Base-by-base conservation (phyloP, 2,329 filamentous ascomycete species). In the Fusarium anthophilum region DNA sequence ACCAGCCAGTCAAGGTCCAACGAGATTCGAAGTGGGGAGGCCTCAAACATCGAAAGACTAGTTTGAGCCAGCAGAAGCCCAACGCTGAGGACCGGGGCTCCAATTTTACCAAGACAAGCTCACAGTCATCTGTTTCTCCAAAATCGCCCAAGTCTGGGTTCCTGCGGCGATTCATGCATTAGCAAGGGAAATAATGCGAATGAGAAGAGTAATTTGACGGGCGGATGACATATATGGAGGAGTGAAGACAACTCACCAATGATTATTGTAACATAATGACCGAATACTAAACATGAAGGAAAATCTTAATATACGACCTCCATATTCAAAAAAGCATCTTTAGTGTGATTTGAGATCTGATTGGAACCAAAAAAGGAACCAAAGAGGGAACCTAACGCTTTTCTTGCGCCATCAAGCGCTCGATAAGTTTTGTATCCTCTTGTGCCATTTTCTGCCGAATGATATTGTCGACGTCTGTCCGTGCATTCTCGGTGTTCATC, bases 371-470 rank as follows among this genome's bases (percentile, higher is more conserved):
- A 28, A 12, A 32, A n/a, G 22, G 22, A 17, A 24, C 47, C 76
- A 32, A 32, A 28, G 14, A 32, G 24, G 18, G 20, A 17, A 26
- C 47, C 76, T 76, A 82, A n/a, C 79, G 77, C 59, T 80, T 80
- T 71, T 87, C 87, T 61, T 84, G 84, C 47, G 84, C 81, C 67
- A 90, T 80, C 45, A 91, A 80, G 48, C 83, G 81, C 68, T 86
- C 82, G 53, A 91, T 87, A 28, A 87, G 80, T 73, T 84, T 83
- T 8, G 83, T 82, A 66, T 90, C 87, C 71, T 87, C 82, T 57
- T 84, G 80, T 6, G 81, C 83, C 22, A 86, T 78, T 71, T 89
- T 84, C 68, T 84, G 82, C 70, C 86, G 82, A 47, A 88, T 77
- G 11, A 84, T 48, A 12, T 80, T 80, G 12, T 82, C 80, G 13